A percentile compares a stretch with the other conserved stretches of the same genome.
Evolutionary conservation across 1,139 yeast species (phyloP).

Genomic region (Magnusiomyces fungicola): DNA sequence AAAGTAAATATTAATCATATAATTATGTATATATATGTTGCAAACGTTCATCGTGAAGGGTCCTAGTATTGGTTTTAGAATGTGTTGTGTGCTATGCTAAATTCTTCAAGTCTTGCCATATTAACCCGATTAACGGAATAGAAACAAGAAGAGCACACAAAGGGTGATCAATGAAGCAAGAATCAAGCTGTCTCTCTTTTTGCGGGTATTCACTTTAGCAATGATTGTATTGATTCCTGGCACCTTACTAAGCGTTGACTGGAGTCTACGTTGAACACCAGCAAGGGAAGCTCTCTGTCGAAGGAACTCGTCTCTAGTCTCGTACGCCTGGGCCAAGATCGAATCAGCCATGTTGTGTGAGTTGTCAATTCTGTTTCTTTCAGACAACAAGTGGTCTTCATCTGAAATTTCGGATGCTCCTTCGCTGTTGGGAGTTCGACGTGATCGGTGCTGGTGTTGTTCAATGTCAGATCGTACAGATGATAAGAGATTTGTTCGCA

Average conservation of each 20-base stretch:
- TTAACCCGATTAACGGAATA: conserved; percentile 28
- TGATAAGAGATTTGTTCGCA: conserved; percentile 62
- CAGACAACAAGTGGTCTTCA: conserved; percentile 71
- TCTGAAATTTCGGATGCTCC: conserved; percentile 38
- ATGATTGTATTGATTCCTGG: conserved; percentile 81
- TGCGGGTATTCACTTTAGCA: conserved; percentile 75
- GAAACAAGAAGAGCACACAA: conserved; percentile 65
- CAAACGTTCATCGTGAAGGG: too few species aligned
- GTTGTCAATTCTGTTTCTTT: conserved; percentile 62
- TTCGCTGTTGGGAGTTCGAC: conserved; percentile 45
- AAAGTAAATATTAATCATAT: too few species aligned
- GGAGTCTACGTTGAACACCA: conserved; percentile 57
- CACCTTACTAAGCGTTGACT: conserved; percentile 53
- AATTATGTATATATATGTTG: too few species aligned
- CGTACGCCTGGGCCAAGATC: conserved; percentile 73
- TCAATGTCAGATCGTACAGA: conserved; percentile 75
- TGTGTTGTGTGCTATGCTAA: too few species aligned
- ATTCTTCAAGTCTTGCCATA: too few species aligned
- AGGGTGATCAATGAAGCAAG: conserved; percentile 64
- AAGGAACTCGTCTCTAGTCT: conserved; percentile 76
- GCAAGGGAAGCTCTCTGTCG: conserved; percentile 61
- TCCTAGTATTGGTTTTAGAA: too few species aligned
- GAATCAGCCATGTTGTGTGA: conserved; percentile 75
- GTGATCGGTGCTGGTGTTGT: conserved; percentile 44
- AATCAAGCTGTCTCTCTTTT: conserved; percentile 82